Conservation (phyloP, 129 eudicot species). For the Flaveria linearis region DNA sequence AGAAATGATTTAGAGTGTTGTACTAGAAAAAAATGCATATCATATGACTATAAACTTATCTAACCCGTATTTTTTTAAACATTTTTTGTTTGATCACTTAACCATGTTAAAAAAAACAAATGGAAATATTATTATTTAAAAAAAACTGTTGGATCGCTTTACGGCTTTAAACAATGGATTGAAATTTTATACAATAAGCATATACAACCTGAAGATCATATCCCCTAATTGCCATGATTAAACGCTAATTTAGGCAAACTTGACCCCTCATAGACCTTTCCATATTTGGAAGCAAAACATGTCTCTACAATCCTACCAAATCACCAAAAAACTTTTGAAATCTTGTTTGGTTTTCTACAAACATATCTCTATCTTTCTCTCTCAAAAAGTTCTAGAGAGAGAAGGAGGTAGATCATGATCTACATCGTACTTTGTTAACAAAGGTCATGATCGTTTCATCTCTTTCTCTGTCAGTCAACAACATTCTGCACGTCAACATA, state of each 20-base stretch:
- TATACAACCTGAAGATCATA: background rate
- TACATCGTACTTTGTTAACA: conserved; percentile 29
- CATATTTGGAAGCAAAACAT: conserved; percentile 28
- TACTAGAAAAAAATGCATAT: too few species aligned
- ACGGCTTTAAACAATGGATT: background rate
- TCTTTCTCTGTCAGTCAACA: conserved; percentile 22
- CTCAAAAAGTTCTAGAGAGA: conserved; percentile 35
- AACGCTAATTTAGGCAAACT: conserved; percentile 61
- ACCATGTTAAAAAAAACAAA: too few species aligned
- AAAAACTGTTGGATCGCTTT: too few species aligned
- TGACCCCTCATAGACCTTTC: conserved; percentile 36
- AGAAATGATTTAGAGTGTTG: too few species aligned
- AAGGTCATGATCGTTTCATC: conserved; percentile 31
- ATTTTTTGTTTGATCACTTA: too few species aligned
- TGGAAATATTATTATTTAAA: too few species aligned
- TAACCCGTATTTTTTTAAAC: too few species aligned
- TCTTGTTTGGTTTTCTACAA: conserved; percentile 31
- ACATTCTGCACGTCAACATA: background rate
- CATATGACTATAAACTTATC: too few species aligned
- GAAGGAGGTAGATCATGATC: conserved; percentile 59
- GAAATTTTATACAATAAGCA: background rate
- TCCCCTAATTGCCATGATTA: conserved; percentile 12
- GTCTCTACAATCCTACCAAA: conserved; percentile 26
- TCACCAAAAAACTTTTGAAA: conserved; percentile 22
- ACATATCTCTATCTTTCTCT: conserved; percentile 32